A percentile compares a stretch with the other conserved stretches of the same genome.
Conservation (phyloP, 306 rosid genomes). For the Medicago truncatula region DNA sequence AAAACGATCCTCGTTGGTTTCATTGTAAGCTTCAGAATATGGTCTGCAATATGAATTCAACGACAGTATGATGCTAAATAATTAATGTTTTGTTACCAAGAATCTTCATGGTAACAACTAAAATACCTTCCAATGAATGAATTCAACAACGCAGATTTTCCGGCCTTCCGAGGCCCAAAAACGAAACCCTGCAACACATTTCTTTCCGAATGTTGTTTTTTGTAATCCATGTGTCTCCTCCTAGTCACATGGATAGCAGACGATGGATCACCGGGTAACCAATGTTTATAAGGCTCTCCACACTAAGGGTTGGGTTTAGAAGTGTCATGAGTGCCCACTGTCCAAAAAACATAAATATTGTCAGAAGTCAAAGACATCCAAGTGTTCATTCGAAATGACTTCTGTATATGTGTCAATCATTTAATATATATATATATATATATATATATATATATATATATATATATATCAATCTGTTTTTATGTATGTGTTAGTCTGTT, state of each 20-base stretch:
- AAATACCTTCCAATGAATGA: slow-evolving; percentile 79
- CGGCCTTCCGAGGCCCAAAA: too few relatives aligned
- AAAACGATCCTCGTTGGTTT: slow-evolving; percentile 70
- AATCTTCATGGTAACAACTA: slow-evolving; percentile 18
- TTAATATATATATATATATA: too few relatives aligned
- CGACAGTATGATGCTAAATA: slow-evolving; percentile 17
- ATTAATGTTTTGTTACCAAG: background rate
- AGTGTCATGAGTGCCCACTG: slow-evolving; percentile 99
- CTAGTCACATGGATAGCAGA: slow-evolving; percentile 82
- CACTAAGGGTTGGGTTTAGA: slow-evolving; percentile 71
- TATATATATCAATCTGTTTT: too few relatives aligned
- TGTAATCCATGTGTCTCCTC: too few relatives aligned
- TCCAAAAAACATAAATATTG: slow-evolving; percentile 18
- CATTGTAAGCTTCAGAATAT: slow-evolving; percentile 52
- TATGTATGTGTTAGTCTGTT: too few relatives aligned
- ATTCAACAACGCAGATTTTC: slow-evolving; percentile 86
- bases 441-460: too few relatives aligned
- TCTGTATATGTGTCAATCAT: too few relatives aligned
- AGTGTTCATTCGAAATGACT: too few relatives aligned
- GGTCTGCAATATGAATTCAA: slow-evolving; percentile 55
- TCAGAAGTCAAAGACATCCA: too few relatives aligned
- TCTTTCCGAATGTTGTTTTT: too few relatives aligned
- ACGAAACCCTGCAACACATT: too few relatives aligned
- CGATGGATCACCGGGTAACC: slow-evolving; percentile 77
- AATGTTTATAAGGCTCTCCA: slow-evolving; percentile 88